Conservation (phyloP, 176 grass and related monocot species). For the barley (Hordeum vulgare) region MorexV3_pseudomolecules_assembly NC_058520.1:41024082-41024581, state of each 20-base stretch:
- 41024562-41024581: too few relatives aligned
- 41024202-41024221: neutral
- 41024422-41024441: neutral
- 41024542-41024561: neutral
- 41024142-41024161: slow-evolving; percentile 4
- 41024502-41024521: neutral
- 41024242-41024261: slow-evolving; percentile 1
- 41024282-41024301: neutral
- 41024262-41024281: slow-evolving; percentile 7
- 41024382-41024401: neutral
- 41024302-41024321: neutral
- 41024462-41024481: neutral
- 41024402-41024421: neutral
- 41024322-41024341: neutral
- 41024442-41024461: neutral
- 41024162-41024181: neutral
- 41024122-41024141: neutral
- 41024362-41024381: neutral
- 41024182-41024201: slow-evolving; percentile 14
- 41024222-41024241: neutral
- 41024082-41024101: neutral
- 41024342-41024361: neutral
- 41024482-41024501: neutral
- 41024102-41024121: neutral
- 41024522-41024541: neutral